Evolutionary conservation across 495 filamentous ascomycete genomes (phyloP).

Genomic region (Penicillium daleae): DNA sequence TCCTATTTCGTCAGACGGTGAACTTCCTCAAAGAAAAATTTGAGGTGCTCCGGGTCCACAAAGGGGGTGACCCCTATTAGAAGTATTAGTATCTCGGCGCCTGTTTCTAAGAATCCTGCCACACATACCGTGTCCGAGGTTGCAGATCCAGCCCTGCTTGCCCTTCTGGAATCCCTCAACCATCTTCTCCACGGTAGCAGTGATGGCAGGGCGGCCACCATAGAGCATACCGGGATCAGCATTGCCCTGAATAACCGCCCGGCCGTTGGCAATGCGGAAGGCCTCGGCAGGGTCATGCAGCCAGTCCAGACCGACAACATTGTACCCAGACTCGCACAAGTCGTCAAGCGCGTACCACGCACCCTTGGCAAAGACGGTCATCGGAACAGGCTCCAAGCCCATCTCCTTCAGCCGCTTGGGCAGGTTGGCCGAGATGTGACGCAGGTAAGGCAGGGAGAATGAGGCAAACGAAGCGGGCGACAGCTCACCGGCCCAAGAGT

Average conservation of each 20-base stretch:
- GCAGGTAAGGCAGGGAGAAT: conserved; percentile 85
- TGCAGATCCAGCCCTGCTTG: conserved; percentile 86
- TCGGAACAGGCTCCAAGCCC: conserved; percentile 78
- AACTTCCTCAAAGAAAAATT: conserved; percentile 92
- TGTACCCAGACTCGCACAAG: conserved; percentile 84
- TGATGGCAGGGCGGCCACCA: conserved; percentile 78
- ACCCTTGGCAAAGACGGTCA: conserved; percentile 99
- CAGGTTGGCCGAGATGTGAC: conserved; percentile 77
- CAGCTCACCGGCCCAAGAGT: conserved; percentile 96
- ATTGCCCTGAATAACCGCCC: conserved; percentile 89
- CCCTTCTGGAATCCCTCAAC: conserved; percentile 84
- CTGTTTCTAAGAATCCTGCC: background rate
- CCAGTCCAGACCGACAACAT: conserved; percentile 95
- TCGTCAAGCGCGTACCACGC: conserved; percentile 96
- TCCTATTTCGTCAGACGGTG: conserved; percentile 58
- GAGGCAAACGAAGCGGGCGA: conserved; percentile 78
- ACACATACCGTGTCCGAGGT: conserved; percentile 81
- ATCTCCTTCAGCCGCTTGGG: conserved; percentile 72
- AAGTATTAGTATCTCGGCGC: conserved; percentile 22
- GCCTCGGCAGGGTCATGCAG: conserved; percentile 87
- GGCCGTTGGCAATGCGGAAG: conserved; percentile 70
- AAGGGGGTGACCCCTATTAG: conserved; percentile 81
- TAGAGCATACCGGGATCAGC: conserved; percentile 94
- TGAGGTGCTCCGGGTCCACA: conserved; percentile 89
- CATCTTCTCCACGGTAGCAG: conserved; percentile 78